These are phyloP conservation scores for Withania somnifera DNA, from an alignment of 305 asterid species.

Conservation along the genomic window DNA sequence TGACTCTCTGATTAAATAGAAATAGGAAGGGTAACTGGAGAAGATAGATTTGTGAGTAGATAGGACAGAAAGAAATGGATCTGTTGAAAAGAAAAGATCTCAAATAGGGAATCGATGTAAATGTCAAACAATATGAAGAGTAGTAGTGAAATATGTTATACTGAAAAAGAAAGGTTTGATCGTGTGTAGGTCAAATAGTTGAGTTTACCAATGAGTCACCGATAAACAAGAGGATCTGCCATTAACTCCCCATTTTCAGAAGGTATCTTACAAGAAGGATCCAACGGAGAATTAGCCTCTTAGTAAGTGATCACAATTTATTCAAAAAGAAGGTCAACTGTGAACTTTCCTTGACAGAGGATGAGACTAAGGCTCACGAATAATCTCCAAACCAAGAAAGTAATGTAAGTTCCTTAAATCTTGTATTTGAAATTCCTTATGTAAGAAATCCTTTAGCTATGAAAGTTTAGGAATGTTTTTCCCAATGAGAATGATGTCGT, in stretches of 20 bases:
- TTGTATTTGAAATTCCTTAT: neutral
- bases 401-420: neutral
- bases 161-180: neutral
- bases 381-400: neutral
- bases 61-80: neutral
- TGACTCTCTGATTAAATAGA: too few species aligned
- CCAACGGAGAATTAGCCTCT: neutral
- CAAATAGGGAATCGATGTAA: slow-evolving; percentile 5
- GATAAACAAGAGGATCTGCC: neutral
- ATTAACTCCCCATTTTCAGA: neutral
- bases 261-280: neutral
- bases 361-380: neutral
- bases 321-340: neutral
- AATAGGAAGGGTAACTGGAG: neutral
- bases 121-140: neutral
- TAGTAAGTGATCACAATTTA: neutral
- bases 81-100: slow-evolving; percentile 6
- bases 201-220: neutral
- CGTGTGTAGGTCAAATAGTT: neutral
- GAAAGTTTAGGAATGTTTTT: neutral
- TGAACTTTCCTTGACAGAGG: neutral
- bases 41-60: neutral
- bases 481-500: neutral
- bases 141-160: neutral
- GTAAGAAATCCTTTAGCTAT: neutral